Evolutionary conservation across 2,329 filamentous ascomycete species (phyloP), one percentile per base, ranked within the genome.

Genomic region (Exophiala viscosa): DNA sequence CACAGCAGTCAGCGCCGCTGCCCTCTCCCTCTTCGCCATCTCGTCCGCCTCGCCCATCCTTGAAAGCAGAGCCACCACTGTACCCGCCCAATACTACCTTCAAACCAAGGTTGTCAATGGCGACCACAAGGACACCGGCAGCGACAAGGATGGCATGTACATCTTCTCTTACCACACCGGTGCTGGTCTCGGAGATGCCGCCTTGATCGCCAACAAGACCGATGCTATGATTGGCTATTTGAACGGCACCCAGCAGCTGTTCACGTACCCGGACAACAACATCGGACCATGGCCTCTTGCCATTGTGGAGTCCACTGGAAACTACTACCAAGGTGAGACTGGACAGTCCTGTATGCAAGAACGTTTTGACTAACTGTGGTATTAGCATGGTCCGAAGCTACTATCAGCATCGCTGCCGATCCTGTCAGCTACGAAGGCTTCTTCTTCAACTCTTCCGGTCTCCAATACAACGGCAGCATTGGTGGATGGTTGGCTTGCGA

Each of bases 111-210:
- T 61, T 6, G 45, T 54, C 48, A 50, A 55, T 43, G 54, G 52
- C 28, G 43, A 35, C 17, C 55, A 58, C 43, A 39, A 53, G 15
- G 56, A 60, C 46, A 48, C 31, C 36, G 61, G 61, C n/a, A 53
- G 55, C 32, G 56, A 62, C 52, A 63, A 63, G 52, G 46, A 56
- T 39, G 45, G 50, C 14, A 44, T 63, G 23, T 63, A 50, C 39
- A 32, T 63, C n/a, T 58, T 55, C 48, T 60, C 57, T 13, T 57
- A 60, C 39, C 61, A 62, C 47, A 63, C 61, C n/a, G 61, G 61
- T 36, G 60, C 61, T 14, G 61, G 60, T 14, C 52, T 61, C 5
- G 60, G 60, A 18, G 54, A 55, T 45, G 61, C 58, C 7, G 60
- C 50, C 13, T 48, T 61, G 9, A 52, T 50, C 10, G 45, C 56